Percentiles rank a stretch among this genome's conserved stretches.
These are phyloP conservation scores for Calocybe cyanea DNA, from an alignment of 768 basidiomycete genomes.

Conservation along the genomic window DNA sequence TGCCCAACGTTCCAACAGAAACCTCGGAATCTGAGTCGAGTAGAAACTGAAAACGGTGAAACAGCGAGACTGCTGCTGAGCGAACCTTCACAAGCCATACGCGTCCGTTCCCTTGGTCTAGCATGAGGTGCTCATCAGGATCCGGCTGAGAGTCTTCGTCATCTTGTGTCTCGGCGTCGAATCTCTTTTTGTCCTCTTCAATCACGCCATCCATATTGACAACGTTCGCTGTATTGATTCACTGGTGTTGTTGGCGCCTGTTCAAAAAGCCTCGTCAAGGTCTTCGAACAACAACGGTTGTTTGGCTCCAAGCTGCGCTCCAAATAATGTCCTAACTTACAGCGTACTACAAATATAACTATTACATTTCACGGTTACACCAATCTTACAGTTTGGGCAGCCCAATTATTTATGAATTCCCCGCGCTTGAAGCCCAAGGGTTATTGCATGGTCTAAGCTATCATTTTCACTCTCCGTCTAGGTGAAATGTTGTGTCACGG, in stretches of 20 bases:
- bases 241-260: no score
- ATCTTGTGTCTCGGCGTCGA: conserved; percentile 48
- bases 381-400: no score
- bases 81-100: conserved; percentile 86
- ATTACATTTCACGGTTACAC: no score
- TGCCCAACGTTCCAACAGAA: conserved; percentile 85
- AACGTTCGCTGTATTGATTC: no score
- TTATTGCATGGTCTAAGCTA: conserved; percentile 1
- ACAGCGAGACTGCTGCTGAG: conserved; percentile 8
- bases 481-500: neutral
- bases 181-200: conserved; percentile 73
- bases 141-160: conserved; percentile 66
- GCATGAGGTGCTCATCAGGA: conserved; percentile 79
- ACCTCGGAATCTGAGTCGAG: conserved; percentile 69
- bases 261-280: no score
- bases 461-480: neutral
- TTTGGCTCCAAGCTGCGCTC: no score
- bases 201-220: conserved; percentile 15
- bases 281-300: no score
- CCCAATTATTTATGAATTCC: no score
- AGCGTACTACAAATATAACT: no score
- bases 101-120: conserved; percentile 67
- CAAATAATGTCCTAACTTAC: no score
- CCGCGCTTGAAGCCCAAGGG: conserved; percentile 2
- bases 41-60: neutral